These are phyloP conservation scores for Mycena latifolia DNA, from an alignment of 768 basidiomycete genomes.

Conservation along the genomic window DNA sequence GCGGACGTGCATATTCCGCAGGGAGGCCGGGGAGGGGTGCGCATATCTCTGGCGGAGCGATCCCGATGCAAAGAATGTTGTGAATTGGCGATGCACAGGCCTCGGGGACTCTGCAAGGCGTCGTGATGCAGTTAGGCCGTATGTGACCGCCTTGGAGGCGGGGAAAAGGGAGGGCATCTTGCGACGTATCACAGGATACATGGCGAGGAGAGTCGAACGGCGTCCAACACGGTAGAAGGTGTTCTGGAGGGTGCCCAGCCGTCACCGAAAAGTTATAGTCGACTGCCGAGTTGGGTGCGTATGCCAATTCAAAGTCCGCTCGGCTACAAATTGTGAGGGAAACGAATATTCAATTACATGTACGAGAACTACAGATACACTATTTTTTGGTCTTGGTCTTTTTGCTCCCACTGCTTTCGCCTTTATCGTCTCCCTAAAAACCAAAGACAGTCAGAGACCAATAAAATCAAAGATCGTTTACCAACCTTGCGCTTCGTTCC, in stretches of 20 bases:
- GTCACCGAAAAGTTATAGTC: slow-evolving; percentile 23
- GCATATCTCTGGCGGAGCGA: slow-evolving; percentile 64
- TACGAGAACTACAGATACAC: slow-evolving; percentile 1
- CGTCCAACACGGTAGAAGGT: background rate
- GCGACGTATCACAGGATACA: slow-evolving; percentile 60
- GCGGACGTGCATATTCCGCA: slow-evolving; percentile 80
- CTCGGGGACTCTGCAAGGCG: slow-evolving; percentile 48
- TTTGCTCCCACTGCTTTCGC: slow-evolving; percentile 50
- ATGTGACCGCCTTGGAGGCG: slow-evolving; percentile 61
- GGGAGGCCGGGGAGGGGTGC: slow-evolving; percentile 51
- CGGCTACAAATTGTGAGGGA: background rate
- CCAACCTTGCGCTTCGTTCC: slow-evolving; percentile 69
- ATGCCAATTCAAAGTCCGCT: slow-evolving; percentile 12
- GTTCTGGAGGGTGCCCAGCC: slow-evolving; percentile 3
- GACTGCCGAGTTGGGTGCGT: slow-evolving; percentile 18
- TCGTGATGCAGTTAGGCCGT: slow-evolving; percentile 63
- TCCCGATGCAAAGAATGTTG: slow-evolving; percentile 67
- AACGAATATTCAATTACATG: background rate
- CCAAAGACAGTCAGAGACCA: background rate
- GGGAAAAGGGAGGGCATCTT: slow-evolving; percentile 46
- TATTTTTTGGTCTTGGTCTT: slow-evolving; percentile 58
- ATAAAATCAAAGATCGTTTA: slow-evolving; percentile 5
- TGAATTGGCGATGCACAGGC: slow-evolving; percentile 69
- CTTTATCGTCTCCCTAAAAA: slow-evolving; percentile 55
- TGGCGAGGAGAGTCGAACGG: slow-evolving; percentile 33